Percentiles rank a stretch among this genome's conserved stretches.
phyloP scores from a whole-genome alignment of 345 rosid species.

The Isatis tinctoria region DNA sequence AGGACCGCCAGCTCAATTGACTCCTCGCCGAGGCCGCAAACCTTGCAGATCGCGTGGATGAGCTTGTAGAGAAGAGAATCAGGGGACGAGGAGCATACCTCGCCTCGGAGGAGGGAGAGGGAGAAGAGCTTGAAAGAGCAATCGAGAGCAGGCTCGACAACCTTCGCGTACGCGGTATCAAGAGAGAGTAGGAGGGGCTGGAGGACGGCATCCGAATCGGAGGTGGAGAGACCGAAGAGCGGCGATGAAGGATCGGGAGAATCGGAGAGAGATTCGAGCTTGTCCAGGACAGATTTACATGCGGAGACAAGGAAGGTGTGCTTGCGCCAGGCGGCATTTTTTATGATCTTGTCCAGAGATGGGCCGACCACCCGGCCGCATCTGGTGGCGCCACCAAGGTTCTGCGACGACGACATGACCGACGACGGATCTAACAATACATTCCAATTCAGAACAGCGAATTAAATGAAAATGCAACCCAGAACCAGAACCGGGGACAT shows the following conservation, averaged over 20 bases:
- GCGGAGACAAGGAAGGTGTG: constrained; percentile 81
- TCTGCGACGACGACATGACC: constrained; percentile 57
- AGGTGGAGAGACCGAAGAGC: constrained; percentile 51
- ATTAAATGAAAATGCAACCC: not conserved
- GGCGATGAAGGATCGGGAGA: constrained; percentile 42
- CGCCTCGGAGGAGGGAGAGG: constrained; percentile 57
- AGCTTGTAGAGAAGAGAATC: constrained; percentile 38
- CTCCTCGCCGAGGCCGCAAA: constrained; percentile 69
- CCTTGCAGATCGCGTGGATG: constrained; percentile 52
- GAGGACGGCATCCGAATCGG: constrained; percentile 63
- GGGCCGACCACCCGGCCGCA: constrained; percentile 83
- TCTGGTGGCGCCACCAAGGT: constrained; percentile 73
- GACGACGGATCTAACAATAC: constrained; percentile 2
- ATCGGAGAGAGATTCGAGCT: constrained; percentile 55
- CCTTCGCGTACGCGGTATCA: constrained; percentile 63
- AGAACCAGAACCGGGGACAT: not conserved
- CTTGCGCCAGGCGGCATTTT: constrained; percentile 95
- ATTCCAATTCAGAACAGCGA: not conserved
- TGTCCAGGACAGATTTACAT: constrained; percentile 83
- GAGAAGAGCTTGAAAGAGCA: constrained; percentile 76
- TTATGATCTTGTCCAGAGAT: constrained; percentile 78
- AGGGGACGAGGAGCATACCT: constrained; percentile 38
- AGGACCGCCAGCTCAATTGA: constrained; percentile 68
- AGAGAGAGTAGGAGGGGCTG: constrained; percentile 68
- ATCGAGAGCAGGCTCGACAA: constrained; percentile 81